Conservation (phyloP, 2,329 filamentous ascomycete species). For the Xylariales sp. region DNA sequence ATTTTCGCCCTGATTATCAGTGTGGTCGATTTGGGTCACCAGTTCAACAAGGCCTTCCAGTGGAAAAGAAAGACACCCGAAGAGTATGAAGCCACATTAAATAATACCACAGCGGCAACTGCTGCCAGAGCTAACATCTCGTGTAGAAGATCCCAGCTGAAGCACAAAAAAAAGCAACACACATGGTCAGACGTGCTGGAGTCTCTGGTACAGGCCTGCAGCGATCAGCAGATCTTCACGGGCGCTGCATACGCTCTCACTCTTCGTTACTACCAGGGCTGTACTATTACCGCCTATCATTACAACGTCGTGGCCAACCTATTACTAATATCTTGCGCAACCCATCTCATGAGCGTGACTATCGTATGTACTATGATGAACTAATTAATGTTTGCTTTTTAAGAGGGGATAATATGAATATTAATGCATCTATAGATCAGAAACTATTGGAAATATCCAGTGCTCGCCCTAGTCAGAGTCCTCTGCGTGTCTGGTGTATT, state of each 20-base stretch:
- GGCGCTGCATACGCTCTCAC: slow-evolving; percentile 30
- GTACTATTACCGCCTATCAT: slow-evolving; percentile 29
- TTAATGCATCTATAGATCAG: slow-evolving; percentile 5
- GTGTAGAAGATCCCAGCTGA: too few species aligned
- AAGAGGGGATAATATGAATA: too few species aligned
- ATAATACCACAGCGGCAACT: background rate
- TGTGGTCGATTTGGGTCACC: slow-evolving; percentile 11
- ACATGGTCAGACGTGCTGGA: slow-evolving; percentile 26
- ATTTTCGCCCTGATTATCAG: slow-evolving; percentile 14
- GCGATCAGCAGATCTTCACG: slow-evolving; percentile 32
- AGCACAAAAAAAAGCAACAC: slow-evolving; percentile 6
- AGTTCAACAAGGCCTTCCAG: slow-evolving; percentile 7
- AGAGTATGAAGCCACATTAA: background rate
- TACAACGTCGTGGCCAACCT: slow-evolving; percentile 32
- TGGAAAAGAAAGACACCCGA: slow-evolving; percentile 6
- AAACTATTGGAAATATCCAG: slow-evolving; percentile 28
- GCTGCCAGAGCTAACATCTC: background rate
- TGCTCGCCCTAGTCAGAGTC: slow-evolving; percentile 24
- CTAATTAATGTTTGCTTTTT: too few species aligned
- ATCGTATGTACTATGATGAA: too few species aligned
- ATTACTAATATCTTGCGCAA: slow-evolving; percentile 30
- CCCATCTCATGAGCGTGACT: slow-evolving; percentile 28
- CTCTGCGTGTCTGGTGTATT: slow-evolving; percentile 22
- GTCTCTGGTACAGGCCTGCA: slow-evolving; percentile 25
- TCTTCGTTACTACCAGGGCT: slow-evolving; percentile 26